phyloP scores from a whole-genome alignment of 2,329 filamentous ascomycete species.

The Tolypocladium amazonense region DNA sequence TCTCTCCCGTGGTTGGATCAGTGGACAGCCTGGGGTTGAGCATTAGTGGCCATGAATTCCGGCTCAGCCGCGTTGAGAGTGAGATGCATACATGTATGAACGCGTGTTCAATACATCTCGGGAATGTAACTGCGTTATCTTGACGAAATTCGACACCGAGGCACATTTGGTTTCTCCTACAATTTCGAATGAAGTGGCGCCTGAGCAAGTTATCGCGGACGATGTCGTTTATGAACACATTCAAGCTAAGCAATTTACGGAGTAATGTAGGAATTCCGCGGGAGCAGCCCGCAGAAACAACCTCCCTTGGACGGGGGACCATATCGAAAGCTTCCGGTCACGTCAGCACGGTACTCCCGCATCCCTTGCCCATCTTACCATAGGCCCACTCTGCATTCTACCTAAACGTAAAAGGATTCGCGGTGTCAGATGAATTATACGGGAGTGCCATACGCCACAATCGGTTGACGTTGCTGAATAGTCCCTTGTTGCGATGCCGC shows the following conservation, averaged over 20 bases:
- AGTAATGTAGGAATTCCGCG: neutral
- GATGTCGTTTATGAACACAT: too few species aligned
- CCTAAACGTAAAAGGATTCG: neutral
- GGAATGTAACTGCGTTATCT: neutral
- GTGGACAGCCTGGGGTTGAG: neutral
- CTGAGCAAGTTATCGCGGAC: neutral
- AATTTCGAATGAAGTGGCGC: neutral
- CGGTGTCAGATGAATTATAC: neutral
- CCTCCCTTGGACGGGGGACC: neutral
- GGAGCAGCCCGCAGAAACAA: neutral
- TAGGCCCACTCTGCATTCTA: neutral
- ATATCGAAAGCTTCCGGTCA: neutral
- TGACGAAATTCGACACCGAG: neutral
- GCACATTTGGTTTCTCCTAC: neutral
- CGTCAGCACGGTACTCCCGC: neutral
- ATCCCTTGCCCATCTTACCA: neutral
- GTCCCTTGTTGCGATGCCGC: neutral
- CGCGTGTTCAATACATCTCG: neutral
- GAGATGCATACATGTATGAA: neutral
- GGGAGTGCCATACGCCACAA: neutral
- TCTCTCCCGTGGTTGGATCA: neutral
- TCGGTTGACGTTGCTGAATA: neutral
- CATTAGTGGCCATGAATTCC: neutral
- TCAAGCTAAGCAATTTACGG: too few species aligned
- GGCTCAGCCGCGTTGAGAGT: neutral